Conservation (phyloP, 768 basidiomycete species). For the Hericium coralloides region DNA sequence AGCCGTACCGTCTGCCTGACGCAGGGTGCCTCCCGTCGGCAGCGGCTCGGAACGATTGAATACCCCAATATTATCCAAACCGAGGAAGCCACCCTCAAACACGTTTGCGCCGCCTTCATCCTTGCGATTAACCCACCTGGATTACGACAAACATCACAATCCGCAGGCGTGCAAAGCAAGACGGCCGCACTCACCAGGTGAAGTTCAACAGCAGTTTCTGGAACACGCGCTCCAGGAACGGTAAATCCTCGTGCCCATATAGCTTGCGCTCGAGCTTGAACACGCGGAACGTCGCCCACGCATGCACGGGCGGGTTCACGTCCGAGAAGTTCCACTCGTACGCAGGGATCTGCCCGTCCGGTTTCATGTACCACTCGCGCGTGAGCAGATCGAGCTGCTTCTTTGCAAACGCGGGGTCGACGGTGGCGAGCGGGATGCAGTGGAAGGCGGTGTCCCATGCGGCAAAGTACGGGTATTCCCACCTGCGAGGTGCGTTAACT, state of each 20-base stretch:
- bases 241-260: conserved; percentile 80
- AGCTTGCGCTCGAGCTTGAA: conserved; percentile 99
- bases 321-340: conserved; percentile 99
- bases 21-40: conserved; percentile 87
- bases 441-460: conserved; percentile 99
- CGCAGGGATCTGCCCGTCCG: conserved; percentile 96
- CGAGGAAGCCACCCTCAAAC: conserved; percentile 97
- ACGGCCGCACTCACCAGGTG: conserved; percentile 50
- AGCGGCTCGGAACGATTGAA: conserved; percentile 98
- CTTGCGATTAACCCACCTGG: conserved; percentile 90
- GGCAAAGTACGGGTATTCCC: conserved; percentile 99
- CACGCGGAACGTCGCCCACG: conserved; percentile 97
- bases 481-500: conserved; percentile 32
- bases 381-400: conserved; percentile 95
- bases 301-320: conserved; percentile 98
- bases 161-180: conserved; percentile 21
- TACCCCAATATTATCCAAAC: conserved; percentile 94
- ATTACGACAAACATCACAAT: conserved; percentile 16
- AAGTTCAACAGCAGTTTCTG: conserved; percentile 96
- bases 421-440: conserved; percentile 93
- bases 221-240: conserved; percentile 96
- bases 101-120: conserved; percentile 92
- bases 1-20: conserved; percentile 96
- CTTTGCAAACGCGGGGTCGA: conserved; percentile 94
- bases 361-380: conserved; percentile 99